Conservation (phyloP, 805 yeast genomes). For the Ogataea philodendri region DNA sequence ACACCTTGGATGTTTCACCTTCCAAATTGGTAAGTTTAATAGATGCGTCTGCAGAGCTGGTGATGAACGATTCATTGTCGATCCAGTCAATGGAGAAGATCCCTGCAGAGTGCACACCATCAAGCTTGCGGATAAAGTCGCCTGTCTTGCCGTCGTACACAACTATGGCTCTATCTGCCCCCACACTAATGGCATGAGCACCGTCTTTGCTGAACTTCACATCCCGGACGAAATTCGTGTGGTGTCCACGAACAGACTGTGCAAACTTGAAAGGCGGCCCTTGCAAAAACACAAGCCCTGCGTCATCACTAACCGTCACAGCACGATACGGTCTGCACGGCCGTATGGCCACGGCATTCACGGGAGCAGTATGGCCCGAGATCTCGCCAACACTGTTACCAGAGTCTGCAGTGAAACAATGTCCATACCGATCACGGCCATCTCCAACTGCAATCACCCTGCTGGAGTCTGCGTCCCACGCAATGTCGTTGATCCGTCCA, state of each 20-base stretch:
- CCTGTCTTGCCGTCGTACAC: slow-evolving; percentile 89
- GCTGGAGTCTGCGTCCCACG: slow-evolving; percentile 88
- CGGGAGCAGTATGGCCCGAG: slow-evolving; percentile 82
- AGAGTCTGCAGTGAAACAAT: slow-evolving; percentile 87
- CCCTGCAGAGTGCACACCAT: slow-evolving; percentile 66
- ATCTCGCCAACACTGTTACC: slow-evolving; percentile 98
- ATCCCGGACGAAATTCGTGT: slow-evolving; percentile 75
- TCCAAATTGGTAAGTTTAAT: slow-evolving; percentile 64
- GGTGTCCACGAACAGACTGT: slow-evolving; percentile 68
- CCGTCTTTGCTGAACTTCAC: slow-evolving; percentile 85
- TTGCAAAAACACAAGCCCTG: slow-evolving; percentile 73
- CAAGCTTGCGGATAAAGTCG: slow-evolving; percentile 57
- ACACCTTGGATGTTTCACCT: slow-evolving; percentile 45
- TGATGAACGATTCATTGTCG: slow-evolving; percentile 60
- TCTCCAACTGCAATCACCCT: slow-evolving; percentile 93
- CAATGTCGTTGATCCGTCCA: slow-evolving; percentile 77
- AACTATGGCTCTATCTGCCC: slow-evolving; percentile 75
- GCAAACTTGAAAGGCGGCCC: slow-evolving; percentile 95
- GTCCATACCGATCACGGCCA: slow-evolving; percentile 90
- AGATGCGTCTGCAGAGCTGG: slow-evolving; percentile 80
- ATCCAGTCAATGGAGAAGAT: slow-evolving; percentile 77
- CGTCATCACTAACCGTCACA: slow-evolving; percentile 89
- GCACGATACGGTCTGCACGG: slow-evolving; percentile 90
- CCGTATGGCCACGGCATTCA: slow-evolving; percentile 81
- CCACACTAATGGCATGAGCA: slow-evolving; percentile 68